Evolutionary conservation across 2,329 filamentous ascomycete genomes (phyloP).

Genomic region (Dactylella cylindrospora): DNA sequence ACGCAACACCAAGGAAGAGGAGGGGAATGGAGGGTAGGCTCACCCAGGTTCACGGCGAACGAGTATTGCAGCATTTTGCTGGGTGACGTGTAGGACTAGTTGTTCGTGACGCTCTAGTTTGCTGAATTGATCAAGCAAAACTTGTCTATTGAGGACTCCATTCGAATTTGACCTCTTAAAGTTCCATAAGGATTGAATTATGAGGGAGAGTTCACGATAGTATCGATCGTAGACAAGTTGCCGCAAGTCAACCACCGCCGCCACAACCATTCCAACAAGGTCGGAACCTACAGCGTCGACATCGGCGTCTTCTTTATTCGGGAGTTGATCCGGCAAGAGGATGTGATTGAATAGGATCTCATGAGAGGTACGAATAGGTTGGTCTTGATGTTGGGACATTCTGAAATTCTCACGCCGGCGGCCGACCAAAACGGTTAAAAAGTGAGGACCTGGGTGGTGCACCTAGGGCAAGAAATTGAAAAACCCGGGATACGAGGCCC

Average conservation of each 20-base stretch:
- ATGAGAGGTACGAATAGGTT: no score
- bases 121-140: slow-evolving; percentile 49
- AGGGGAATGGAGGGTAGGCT: slow-evolving; percentile 32
- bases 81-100: slow-evolving; percentile 55
- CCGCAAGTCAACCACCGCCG: slow-evolving; percentile 44
- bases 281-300: slow-evolving; percentile 48
- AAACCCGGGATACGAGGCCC: no score
- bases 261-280: slow-evolving; percentile 49
- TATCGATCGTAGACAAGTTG: slow-evolving; percentile 39
- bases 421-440: no score
- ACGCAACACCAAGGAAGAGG: slow-evolving; percentile 21
- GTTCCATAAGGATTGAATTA: slow-evolving; percentile 42
- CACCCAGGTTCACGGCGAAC: slow-evolving; percentile 52
- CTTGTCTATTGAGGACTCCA: slow-evolving; percentile 44
- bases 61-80: slow-evolving; percentile 58
- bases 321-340: slow-evolving; percentile 54
- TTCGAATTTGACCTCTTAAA: slow-evolving; percentile 42
- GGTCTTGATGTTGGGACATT: no score
- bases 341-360: slow-evolving; percentile 55
- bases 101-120: slow-evolving; percentile 49
- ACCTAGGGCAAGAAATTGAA: no score
- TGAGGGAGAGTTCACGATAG: slow-evolving; percentile 37
- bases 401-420: no score
- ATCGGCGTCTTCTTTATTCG: slow-evolving; percentile 51
- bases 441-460: no score